Base-by-base conservation (phyloP, 1,284 basidiomycete genomes). In the Cryptococcus hybrid region DNA sequence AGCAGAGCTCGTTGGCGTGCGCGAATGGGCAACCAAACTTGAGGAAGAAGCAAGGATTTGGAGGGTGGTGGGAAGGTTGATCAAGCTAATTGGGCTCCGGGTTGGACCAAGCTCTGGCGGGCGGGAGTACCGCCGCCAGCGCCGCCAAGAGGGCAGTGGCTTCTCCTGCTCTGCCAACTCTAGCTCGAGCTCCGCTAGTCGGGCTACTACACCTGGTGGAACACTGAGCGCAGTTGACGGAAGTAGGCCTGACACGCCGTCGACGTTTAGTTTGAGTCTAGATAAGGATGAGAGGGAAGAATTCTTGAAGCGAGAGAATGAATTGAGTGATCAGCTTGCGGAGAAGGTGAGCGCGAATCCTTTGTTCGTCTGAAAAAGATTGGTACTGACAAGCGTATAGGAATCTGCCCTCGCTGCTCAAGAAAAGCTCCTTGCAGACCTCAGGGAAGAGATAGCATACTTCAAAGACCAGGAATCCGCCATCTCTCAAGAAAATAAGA, bases 231-330 rank as follows among this genome's bases (percentile, higher is more conserved):
- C 65, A 35, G 62, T 62, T 3, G 63, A 64, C 13, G 66, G 67
- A 43, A 66, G 64, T 40, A 56, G 75, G 55, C 72, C 75, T 1
- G 75, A 77, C 52, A 77, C 75, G 8, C 75, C 75, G 0, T 65
- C 63, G 0, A 58, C 61, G 34, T 75, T 62, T 80, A 84, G n/a
- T 82, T 86, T 88, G 40, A 83, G 90, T 42, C 75, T 98, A 67
- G 93, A 96, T 65, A 93, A 94, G 82, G 96, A 99, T 72, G 95
- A 99, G 79, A 82, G 93, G 62, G 95, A 99, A 63, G 95, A 99
- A 61, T 99, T 98, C 84, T 80, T 99, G 77, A 87, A 86, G 74
- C 81, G 95, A 59, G 96, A 99, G 83, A 99, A 99, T 72, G 95
- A 99, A 78, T 83, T 99, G 58, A 92, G 87, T 62, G 95, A 99